A percentile compares a stretch with the other conserved stretches of the same genome.
These are phyloP conservation scores for Lagerstroemia speciosa DNA, from an alignment of 345 rosid species.

Conservation along the genomic window DNA sequence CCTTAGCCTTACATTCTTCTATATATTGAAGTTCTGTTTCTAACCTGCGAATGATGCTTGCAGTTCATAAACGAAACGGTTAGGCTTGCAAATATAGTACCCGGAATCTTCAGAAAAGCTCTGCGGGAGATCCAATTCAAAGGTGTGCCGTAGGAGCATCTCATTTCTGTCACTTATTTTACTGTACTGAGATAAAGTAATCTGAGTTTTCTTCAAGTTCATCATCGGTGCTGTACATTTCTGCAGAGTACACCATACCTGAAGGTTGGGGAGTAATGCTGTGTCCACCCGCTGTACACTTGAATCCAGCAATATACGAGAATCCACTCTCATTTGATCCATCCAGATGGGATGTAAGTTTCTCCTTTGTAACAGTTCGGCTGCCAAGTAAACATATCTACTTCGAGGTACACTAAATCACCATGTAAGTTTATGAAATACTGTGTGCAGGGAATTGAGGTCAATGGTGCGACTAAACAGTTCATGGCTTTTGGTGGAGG, in stretches of 20 bases:
- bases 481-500: slow-evolving; percentile 99
- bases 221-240: too few relatives aligned
- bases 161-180: not conserved
- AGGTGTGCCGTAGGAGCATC: slow-evolving; percentile 27
- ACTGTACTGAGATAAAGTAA: not conserved
- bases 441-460: slow-evolving; percentile 43
- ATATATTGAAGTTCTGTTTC: not conserved
- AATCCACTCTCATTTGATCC: slow-evolving; percentile 75
- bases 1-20: not conserved
- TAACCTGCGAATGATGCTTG: slow-evolving; percentile 3
- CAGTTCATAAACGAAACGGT: slow-evolving; percentile 89
- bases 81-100: slow-evolving; percentile 87
- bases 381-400: not conserved
- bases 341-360: slow-evolving; percentile 80
- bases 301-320: slow-evolving; percentile 57
- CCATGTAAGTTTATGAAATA: not conserved
- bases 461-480: slow-evolving; percentile 50
- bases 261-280: slow-evolving; percentile 91
- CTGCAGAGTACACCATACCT: slow-evolving; percentile 81
- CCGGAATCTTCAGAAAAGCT: slow-evolving; percentile 87
- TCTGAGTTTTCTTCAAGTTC: not conserved
- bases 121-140: slow-evolving; percentile 57
- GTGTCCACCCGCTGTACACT: slow-evolving; percentile 89
- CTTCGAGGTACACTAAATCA: too few relatives aligned
- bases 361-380: not conserved